These are phyloP conservation scores for Cytospora chrysosperma DNA, from an alignment of 2,329 filamentous ascomycete genomes.

Conservation along the genomic window DNA sequence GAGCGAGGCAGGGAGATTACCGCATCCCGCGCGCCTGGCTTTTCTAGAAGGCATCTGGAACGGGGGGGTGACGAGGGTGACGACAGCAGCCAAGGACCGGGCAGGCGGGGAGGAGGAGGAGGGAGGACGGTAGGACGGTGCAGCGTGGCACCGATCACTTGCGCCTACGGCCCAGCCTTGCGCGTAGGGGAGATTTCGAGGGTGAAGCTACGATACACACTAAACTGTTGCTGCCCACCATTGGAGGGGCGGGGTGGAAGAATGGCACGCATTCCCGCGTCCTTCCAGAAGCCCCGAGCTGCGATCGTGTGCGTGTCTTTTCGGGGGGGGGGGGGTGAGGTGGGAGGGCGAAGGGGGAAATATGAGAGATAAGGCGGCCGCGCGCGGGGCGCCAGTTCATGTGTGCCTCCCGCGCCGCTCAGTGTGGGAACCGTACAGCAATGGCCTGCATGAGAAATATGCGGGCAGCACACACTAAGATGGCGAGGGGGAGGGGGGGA, in stretches of 20 bases:
- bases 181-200: background rate
- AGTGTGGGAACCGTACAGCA: background rate
- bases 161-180: background rate
- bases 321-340: too few relatives aligned
- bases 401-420: constrained; percentile 3
- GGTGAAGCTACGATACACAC: too few relatives aligned
- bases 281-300: constrained; percentile 12
- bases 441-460: background rate
- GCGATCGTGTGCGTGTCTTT: too few relatives aligned
- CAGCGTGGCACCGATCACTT: constrained; percentile 16
- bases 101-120: too few relatives aligned
- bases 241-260: background rate
- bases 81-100: background rate
- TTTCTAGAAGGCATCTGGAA: constrained; percentile 10
- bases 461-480: background rate
- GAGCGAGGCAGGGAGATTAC: background rate
- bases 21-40: background rate
- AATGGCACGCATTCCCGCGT: constrained; percentile 2
- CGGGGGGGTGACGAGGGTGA: background rate
- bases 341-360: background rate
- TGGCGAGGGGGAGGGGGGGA: background rate
- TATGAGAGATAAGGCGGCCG: constrained; percentile 9
- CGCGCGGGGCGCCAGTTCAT: constrained; percentile 7
- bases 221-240: too few relatives aligned
- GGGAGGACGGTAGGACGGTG: background rate